phyloP scores from a whole-genome alignment of 1,284 basidiomycete species.

The Cystobasidiaceae sp. region DNA sequence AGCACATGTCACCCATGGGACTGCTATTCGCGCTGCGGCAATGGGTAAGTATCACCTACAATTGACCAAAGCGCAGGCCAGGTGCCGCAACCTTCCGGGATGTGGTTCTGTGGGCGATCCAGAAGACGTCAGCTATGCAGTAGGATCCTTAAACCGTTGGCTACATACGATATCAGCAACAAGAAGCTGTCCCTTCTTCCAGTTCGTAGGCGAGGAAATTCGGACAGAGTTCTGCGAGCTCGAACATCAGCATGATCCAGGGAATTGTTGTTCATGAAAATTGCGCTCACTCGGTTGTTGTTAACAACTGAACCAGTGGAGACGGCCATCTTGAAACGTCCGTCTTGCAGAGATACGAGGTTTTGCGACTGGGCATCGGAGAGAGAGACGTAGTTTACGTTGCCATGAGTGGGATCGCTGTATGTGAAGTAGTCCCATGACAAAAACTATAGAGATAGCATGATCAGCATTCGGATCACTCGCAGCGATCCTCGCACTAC shows the following conservation, averaged over 20 bases:
- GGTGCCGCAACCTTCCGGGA: slow-evolving; percentile 26
- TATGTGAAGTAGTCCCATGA: slow-evolving; percentile 29
- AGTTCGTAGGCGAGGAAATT: slow-evolving; percentile 25
- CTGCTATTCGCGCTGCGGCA: background rate
- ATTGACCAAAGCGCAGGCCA: slow-evolving; percentile 32
- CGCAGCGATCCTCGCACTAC: no score
- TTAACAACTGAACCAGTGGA: slow-evolving; percentile 3
- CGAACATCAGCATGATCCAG: background rate
- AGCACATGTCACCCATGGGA: no score
- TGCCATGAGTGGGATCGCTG: slow-evolving; percentile 30
- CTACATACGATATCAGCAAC: slow-evolving; percentile 12
- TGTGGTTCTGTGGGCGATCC: slow-evolving; percentile 3
- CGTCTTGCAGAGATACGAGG: slow-evolving; percentile 10
- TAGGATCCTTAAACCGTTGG: background rate
- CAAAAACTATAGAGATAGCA: slow-evolving; percentile 4
- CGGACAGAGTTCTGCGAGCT: slow-evolving; percentile 14
- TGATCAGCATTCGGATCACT: background rate
- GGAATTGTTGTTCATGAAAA: no score
- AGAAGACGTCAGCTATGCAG: background rate
- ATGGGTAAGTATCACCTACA: background rate
- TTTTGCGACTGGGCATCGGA: slow-evolving; percentile 13
- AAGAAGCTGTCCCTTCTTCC: slow-evolving; percentile 27
- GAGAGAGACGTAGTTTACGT: slow-evolving; percentile 26
- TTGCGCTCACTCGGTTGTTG: slow-evolving; percentile 6
- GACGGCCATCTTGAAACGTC: slow-evolving; percentile 28